A percentile compares a stretch with the other conserved stretches of the same genome.
Evolutionary conservation across 1,284 basidiomycete species (phyloP).

Genomic region (Fomitopsis palustris): DNA sequence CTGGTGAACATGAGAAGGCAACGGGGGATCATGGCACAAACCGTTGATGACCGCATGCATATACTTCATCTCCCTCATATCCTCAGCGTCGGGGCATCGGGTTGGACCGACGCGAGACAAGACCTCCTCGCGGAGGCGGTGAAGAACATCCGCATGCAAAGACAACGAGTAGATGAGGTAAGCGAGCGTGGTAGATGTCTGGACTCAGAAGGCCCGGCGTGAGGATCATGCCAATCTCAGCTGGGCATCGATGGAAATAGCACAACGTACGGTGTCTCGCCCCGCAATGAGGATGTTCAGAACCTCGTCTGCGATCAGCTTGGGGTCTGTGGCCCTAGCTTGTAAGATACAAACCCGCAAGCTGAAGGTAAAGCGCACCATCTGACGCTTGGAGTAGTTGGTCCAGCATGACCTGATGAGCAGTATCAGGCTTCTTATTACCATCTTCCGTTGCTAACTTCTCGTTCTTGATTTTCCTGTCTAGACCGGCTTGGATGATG

Average conservation of each 20-base stretch:
- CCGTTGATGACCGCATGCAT: constrained; percentile 45
- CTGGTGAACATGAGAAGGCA: not conserved
- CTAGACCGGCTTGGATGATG: constrained; percentile 41
- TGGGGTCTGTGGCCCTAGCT: constrained; percentile 17
- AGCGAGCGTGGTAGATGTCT: constrained; percentile 34
- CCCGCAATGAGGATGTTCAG: constrained; percentile 35
- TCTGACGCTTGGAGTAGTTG: not conserved
- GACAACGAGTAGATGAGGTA: constrained; percentile 37
- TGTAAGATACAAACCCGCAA: not conserved
- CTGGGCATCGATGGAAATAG: no score
- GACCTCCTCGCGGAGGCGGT: constrained; percentile 35
- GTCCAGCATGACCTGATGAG: not conserved
- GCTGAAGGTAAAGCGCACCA: constrained; percentile 28
- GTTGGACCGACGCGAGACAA: constrained; percentile 28
- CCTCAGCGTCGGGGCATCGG: constrained; percentile 33
- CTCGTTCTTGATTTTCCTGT: constrained; percentile 22
- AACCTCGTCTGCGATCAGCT: constrained; percentile 32
- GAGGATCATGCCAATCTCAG: no score
- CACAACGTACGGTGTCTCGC: constrained; percentile 30
- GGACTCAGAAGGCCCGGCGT: no score
- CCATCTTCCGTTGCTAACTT: not conserved
- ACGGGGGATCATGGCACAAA: constrained; percentile 48
- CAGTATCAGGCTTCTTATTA: not conserved
- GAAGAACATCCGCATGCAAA: constrained; percentile 32
- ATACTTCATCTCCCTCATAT: constrained; percentile 40